Conservation (phyloP, 352 stramenopile genomes). For the Pythium utonaiense region DNA sequence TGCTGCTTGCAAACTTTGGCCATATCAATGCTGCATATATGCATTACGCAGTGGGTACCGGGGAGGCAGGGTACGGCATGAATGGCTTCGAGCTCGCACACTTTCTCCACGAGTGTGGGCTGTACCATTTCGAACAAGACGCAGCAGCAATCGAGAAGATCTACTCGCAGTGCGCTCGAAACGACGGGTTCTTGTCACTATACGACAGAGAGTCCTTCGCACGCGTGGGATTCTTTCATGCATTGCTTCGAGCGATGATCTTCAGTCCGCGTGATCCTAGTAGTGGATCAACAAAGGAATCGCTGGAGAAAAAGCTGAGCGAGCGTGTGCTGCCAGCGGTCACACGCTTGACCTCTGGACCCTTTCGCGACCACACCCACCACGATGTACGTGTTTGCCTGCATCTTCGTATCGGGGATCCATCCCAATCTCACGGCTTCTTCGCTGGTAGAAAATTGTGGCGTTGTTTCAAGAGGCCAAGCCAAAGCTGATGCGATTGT, state of each 20-base stretch:
- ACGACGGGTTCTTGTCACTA: conserved; percentile 46
- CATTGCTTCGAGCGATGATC: conserved; percentile 46
- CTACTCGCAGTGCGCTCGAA: conserved; percentile 31
- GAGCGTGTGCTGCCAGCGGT: conserved; percentile 48
- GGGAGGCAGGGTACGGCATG: conserved; percentile 66
- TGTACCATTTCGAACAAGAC: conserved; percentile 43
- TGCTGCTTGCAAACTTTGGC: conserved; percentile 53
- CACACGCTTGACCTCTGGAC: conserved; percentile 52
- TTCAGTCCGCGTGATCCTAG: conserved; percentile 23
- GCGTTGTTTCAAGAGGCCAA: conserved; percentile 69
- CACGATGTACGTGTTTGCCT: conserved; percentile 40
- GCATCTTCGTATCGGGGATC: no score
- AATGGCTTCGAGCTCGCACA: conserved; percentile 58
- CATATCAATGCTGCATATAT: conserved; percentile 59
- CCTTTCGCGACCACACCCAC: conserved; percentile 73
- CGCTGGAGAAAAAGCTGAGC: conserved; percentile 45
- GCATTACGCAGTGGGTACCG: conserved; percentile 72
- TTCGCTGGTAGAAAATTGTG: conserved; percentile 46
- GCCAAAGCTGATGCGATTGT: conserved; percentile 69
- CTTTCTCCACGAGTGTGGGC: conserved; percentile 69
- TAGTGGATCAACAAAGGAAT: conserved; percentile 17
- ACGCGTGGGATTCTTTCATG: conserved; percentile 69
- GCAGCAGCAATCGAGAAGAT: conserved; percentile 33
- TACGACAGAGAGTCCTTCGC: conserved; percentile 50
- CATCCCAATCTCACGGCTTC: neutral